These are phyloP conservation scores for Cadophora luteo-olivacea DNA, from an alignment of 2,329 filamentous ascomycete genomes.

Conservation along the genomic window DNA sequence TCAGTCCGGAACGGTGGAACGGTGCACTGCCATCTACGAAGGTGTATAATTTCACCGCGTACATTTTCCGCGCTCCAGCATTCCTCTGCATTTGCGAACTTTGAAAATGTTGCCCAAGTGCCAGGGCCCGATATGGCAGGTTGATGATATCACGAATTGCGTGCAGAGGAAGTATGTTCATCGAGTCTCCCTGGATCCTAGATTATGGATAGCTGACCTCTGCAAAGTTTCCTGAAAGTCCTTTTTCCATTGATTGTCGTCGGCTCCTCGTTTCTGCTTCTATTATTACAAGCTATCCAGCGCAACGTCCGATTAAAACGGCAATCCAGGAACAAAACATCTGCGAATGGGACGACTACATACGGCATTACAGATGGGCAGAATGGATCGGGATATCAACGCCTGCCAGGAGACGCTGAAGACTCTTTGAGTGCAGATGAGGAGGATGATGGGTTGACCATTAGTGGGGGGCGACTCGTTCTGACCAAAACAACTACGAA, in stretches of 20 bases:
- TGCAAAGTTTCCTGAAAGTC: conserved; percentile 75
- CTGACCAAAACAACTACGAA: conserved; percentile 66
- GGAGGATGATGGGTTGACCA: conserved; percentile 63
- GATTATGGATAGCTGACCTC: conserved; percentile 31
- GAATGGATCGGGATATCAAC: conserved; percentile 28
- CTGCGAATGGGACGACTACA: conserved; percentile 53
- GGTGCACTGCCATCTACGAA: neutral
- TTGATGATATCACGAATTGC: conserved; percentile 69
- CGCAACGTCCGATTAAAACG: conserved; percentile 60
- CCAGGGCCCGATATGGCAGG: conserved; percentile 55
- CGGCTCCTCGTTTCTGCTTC: conserved; percentile 71
- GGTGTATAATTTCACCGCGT: neutral
- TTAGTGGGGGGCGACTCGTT: conserved; percentile 61
- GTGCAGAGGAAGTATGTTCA: conserved; percentile 70
- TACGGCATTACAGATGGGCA: conserved; percentile 46
- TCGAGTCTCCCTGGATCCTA: conserved; percentile 1
- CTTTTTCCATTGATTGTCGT: conserved; percentile 79
- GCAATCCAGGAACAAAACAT: conserved; percentile 60
- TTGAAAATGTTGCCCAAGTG: conserved; percentile 41
- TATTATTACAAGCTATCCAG: conserved; percentile 64
- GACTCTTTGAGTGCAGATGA: conserved; percentile 47
- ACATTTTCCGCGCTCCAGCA: neutral
- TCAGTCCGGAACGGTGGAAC: neutral
- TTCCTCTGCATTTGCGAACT: neutral
- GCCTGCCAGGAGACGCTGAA: conserved; percentile 44